Base-by-base conservation (phyloP, 2,329 filamentous ascomycete species). In the Arthroderma uncinatum region DNA sequence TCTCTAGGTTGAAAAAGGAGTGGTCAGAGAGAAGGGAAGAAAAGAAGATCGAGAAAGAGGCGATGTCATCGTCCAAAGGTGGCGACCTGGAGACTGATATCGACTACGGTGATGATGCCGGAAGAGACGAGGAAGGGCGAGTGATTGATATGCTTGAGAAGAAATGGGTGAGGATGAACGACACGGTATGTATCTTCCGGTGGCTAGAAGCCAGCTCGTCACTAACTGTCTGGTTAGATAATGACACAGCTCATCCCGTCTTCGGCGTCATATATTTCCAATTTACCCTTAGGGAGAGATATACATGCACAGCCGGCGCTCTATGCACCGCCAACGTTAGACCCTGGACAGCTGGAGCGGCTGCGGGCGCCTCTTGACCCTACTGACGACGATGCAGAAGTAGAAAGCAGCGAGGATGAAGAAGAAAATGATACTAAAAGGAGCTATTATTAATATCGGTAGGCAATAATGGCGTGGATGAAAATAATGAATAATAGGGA, bases 141-240 rank as follows among this genome's bases (percentile, higher is more conserved):
- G 86, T 97, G 1, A 78, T 96, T 54, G 87, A 93, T 64, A 89
- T 93, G 83, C 74, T 98, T 34, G 82, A 94, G 64, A 79, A 78
- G 37, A 96, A 95, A 69, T 96, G 93, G 92, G 83, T 82, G 60
- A 93, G 90, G 73, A 83, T 90, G 72, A 98, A 98, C 67, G 89
- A 96, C 70, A 95, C 88, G 16, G 88, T 94, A 73, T 74, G 82
- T 70, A 14, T 2, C 53, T 39, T 52, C 9, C 33, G n/a, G n/a
- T n/a, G n/a, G n/a, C n/a, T n/a, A n/a, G n/a, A n/a, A n/a, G n/a
- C n/a, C n/a, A n/a, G n/a, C 34, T 16, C 4, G 5, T n/a, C 42
- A 19, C 12, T 42, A 30, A 2, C 12, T 10, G 1, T 42, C n/a
- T 36, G 39, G 57, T n/a, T 60, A 92, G 83, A 85, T 95, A 65